Conservation (phyloP, 805 yeast genomes). For the Candida chilensis region DNA sequence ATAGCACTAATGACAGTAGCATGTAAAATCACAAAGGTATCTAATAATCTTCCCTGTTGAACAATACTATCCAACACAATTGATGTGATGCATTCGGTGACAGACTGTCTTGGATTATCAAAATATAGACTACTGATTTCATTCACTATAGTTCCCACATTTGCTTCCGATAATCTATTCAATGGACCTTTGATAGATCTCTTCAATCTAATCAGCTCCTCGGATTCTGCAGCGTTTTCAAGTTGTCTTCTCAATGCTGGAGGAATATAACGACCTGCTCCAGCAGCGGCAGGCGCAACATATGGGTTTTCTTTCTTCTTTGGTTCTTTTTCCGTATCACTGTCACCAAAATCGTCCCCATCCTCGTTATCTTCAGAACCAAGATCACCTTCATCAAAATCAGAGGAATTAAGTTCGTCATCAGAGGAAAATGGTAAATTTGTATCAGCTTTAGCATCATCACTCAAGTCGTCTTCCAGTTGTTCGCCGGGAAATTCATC, state of each 20-base stretch:
- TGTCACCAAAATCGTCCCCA: slow-evolving; percentile 12
- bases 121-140: slow-evolving; percentile 58
- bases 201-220: slow-evolving; percentile 37
- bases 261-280: slow-evolving; percentile 58
- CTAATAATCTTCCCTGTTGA: slow-evolving; percentile 58
- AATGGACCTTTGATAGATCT: slow-evolving; percentile 73
- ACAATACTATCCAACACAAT: slow-evolving; percentile 58
- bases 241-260: slow-evolving; percentile 69
- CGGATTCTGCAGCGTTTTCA: slow-evolving; percentile 21
- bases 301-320: slow-evolving; percentile 63
- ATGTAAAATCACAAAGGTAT: slow-evolving; percentile 71
- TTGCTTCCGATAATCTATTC: slow-evolving; percentile 86
- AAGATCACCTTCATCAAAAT: slow-evolving; percentile 16
- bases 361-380: slow-evolving; percentile 16
- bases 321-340: slow-evolving; percentile 15
- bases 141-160: slow-evolving; percentile 58
- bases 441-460: neutral
- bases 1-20: slow-evolving; percentile 70
- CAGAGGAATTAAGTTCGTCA: slow-evolving; percentile 14
- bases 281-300: slow-evolving; percentile 42
- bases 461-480: slow-evolving; percentile 7
- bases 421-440: slow-evolving; percentile 4
- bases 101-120: slow-evolving; percentile 69
- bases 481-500: slow-evolving; percentile 7
- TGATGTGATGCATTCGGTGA: slow-evolving; percentile 58